A percentile compares a stretch with the other conserved stretches of the same genome.
These are phyloP conservation scores for Populus euphratica DNA, from an alignment of 345 rosid genomes.

Conservation along the genomic window DNA sequence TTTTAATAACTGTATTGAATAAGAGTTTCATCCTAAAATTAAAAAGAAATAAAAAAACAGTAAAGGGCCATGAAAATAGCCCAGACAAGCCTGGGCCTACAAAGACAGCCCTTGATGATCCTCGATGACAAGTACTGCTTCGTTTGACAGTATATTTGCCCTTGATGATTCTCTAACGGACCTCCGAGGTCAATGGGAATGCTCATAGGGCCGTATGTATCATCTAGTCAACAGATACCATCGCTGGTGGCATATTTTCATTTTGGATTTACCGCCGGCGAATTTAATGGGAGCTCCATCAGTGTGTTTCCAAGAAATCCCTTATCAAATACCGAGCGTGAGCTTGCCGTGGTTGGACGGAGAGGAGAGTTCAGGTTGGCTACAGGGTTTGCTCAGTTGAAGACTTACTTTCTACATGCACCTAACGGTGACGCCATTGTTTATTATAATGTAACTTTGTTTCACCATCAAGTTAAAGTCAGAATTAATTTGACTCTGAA, in stretches of 20 bases:
- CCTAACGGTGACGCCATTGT: conserved; percentile 39
- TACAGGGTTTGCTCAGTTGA: neutral
- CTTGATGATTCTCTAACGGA: conserved; percentile 41
- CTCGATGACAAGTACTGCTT: neutral
- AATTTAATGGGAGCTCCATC: conserved; percentile 45
- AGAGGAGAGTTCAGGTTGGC: neutral
- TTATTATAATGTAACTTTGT: conserved; percentile 33
- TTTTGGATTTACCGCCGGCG: conserved; percentile 38
- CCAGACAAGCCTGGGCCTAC: too few species aligned
- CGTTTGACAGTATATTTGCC: conserved; percentile 36
- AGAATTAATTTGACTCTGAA: too few species aligned
- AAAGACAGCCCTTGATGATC: too few species aligned
- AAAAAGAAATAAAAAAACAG: too few species aligned
- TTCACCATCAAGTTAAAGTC: conserved; percentile 17
- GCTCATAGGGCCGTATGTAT: conserved; percentile 40
- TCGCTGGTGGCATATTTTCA: conserved; percentile 34
- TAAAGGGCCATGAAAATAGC: too few species aligned
- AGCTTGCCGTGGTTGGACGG: conserved; percentile 5
- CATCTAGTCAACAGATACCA: conserved; percentile 19
- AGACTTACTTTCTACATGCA: neutral
- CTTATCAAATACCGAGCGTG: neutral
- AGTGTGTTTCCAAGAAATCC: conserved; percentile 31
- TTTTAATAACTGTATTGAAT: too few species aligned
- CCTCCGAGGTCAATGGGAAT: conserved; percentile 32
- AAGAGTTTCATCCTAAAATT: too few species aligned